Conservation (phyloP, 257 asterid species). For the Capsicum baccatum region DNA sequence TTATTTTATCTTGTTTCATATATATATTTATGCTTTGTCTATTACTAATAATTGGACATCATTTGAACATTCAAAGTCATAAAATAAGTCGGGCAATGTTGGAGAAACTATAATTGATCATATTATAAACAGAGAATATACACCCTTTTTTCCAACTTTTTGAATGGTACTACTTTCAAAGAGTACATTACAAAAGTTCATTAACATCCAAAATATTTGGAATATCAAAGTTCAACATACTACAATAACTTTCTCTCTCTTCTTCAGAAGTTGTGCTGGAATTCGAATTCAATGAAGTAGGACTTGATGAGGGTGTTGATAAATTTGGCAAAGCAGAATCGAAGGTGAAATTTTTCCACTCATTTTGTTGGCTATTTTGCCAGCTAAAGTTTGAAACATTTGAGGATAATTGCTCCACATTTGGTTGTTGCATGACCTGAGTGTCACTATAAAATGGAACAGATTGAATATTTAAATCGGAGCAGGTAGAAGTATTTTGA, state of each 20-base stretch:
- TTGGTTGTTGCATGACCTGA: conserved; percentile 48
- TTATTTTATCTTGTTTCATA: background rate
- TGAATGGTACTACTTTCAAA: background rate
- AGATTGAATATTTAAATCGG: conserved; percentile 4
- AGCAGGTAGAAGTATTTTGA: conserved; percentile 36
- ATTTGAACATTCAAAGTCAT: background rate
- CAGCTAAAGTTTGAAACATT: conserved; percentile 37
- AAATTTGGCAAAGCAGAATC: conserved; percentile 56
- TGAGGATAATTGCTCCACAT: conserved; percentile 33
- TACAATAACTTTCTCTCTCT: conserved; percentile 67
- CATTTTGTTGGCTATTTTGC: conserved; percentile 39
- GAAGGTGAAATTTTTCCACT: conserved; percentile 41
- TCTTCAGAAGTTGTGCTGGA: conserved; percentile 51
- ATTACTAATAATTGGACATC: background rate
- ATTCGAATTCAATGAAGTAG: conserved; percentile 54
- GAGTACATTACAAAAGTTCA: conserved; percentile 51
- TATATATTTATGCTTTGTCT: background rate
- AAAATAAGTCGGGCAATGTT: background rate
- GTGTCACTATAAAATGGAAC: conserved; percentile 30
- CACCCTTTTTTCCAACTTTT: background rate
- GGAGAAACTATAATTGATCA: background rate
- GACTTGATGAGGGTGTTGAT: conserved; percentile 72
- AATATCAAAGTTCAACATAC: conserved; percentile 60
- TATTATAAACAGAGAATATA: background rate
- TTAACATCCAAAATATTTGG: conserved; percentile 50